Evolutionary conservation across 83 land plant species (phyloP).

Genomic region (Picea mariana): DNA sequence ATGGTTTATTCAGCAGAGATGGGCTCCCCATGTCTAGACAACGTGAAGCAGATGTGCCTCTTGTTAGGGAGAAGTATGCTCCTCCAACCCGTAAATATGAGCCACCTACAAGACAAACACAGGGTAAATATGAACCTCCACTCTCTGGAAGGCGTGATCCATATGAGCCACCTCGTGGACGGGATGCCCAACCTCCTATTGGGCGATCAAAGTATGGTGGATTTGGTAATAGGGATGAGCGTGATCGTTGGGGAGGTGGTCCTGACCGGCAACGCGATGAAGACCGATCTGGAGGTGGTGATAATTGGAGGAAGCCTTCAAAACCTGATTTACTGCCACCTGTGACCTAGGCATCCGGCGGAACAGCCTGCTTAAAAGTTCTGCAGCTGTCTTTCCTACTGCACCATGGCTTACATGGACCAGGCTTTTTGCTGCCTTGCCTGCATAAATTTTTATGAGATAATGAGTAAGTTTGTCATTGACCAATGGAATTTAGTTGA

Average conservation of each 20-base stretch:
- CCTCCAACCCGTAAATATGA: conserved; percentile 19
- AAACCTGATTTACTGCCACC: neutral
- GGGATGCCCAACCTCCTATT: neutral
- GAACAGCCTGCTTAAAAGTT: conserved; percentile 7
- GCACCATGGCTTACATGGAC: neutral
- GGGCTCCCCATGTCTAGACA: neutral
- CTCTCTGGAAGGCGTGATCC: conserved; percentile 13
- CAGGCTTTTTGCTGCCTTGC: neutral
- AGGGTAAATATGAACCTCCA: neutral
- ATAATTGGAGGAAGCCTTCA: conserved; percentile 4
- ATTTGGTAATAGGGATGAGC: conserved; percentile 13
- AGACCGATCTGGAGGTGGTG: neutral
- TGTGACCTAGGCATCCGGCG: neutral
- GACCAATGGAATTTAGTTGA: too few relatives aligned
- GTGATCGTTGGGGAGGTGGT: neutral
- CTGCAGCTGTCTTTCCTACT: neutral
- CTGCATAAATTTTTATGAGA: neutral
- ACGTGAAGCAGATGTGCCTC: neutral
- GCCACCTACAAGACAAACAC: conserved; percentile 8
- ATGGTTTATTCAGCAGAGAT: neutral
- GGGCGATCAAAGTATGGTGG: conserved; percentile 6
- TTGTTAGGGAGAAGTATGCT: conserved; percentile 10
- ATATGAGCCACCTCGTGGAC: neutral
- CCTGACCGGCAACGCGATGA: neutral
- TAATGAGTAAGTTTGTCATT: neutral